Percentiles rank a stretch among this genome's conserved stretches.
These are phyloP conservation scores for Colletotrichum scovillei DNA, from an alignment of 2,329 filamentous ascomycete species.

Conservation along the genomic window DNA sequence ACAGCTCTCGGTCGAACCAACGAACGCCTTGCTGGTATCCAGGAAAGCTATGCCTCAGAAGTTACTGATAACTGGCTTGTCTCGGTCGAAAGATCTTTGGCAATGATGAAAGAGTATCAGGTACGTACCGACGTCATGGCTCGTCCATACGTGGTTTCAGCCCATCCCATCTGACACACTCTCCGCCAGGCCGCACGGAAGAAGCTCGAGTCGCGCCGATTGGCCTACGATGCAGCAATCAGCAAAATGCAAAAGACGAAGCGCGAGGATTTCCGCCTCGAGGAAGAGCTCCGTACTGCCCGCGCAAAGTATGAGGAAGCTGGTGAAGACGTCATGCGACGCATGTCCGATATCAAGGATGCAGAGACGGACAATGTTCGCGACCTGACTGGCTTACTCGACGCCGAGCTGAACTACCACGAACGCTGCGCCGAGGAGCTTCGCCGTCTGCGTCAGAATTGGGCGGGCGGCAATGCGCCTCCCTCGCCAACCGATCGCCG, in stretches of 20 bases:
- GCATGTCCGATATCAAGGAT: conserved; percentile 98
- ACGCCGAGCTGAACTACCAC: conserved; percentile 90
- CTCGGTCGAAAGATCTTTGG: conserved; percentile 86
- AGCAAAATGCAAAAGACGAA: conserved; percentile 94
- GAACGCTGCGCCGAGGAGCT: conserved; percentile 91
- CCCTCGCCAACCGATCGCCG: conserved; percentile 37
- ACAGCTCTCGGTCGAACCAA: conserved; percentile 84
- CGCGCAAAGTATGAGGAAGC: conserved; percentile 98
- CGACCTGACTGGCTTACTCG: conserved; percentile 84
- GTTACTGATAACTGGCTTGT: conserved; percentile 89
- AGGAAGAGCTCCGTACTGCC: conserved; percentile 90
- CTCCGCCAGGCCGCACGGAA: conserved; percentile 77
- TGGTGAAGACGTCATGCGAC: conserved; percentile 87
- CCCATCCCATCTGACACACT: conserved; percentile 31
- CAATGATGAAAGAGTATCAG: conserved; percentile 98
- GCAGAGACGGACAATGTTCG: conserved; percentile 84
- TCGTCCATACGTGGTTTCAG: conserved; percentile 20
- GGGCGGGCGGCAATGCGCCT: conserved; percentile 46
- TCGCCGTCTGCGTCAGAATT: conserved; percentile 61
- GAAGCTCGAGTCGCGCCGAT: conserved; percentile 89
- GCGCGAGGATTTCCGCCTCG: conserved; percentile 91
- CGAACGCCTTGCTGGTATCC: conserved; percentile 85
- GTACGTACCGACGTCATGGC: conserved; percentile 58
- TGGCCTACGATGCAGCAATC: conserved; percentile 91
- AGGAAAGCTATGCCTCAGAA: conserved; percentile 83